These are phyloP conservation scores for Volvariella volvacea DNA, from an alignment of 1,284 basidiomycete species.

Conservation along the genomic window DNA sequence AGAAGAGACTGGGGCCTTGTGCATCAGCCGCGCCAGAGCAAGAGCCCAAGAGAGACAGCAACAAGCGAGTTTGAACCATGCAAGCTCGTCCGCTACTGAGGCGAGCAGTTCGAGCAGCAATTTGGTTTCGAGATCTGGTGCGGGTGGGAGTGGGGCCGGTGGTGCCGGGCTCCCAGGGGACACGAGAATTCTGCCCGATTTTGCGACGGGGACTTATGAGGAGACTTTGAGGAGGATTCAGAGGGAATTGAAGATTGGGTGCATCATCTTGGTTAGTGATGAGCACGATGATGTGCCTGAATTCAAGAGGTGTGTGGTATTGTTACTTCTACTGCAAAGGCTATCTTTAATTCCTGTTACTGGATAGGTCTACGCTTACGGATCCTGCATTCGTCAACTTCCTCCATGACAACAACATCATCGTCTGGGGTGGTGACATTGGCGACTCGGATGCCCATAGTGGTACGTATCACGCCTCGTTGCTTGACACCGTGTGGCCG, in stretches of 20 bases:
- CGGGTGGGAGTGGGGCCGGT: constrained; percentile 14
- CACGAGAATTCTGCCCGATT: constrained; percentile 61
- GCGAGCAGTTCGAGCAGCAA: constrained; percentile 32
- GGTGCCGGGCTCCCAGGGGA: too few species aligned
- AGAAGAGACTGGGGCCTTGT: constrained; percentile 72
- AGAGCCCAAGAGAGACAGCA: constrained; percentile 15
- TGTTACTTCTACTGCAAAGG: not conserved
- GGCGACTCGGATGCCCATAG: constrained; percentile 79
- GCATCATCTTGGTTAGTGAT: constrained; percentile 80
- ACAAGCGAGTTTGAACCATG: constrained; percentile 15
- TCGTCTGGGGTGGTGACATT: constrained; percentile 81
- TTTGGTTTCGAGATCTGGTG: constrained; percentile 22
- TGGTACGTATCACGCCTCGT: constrained; percentile 38
- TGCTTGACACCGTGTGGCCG: not conserved
- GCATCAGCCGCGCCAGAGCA: constrained; percentile 33
- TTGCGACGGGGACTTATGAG: constrained; percentile 80
- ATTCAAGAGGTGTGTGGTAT: constrained; percentile 66
- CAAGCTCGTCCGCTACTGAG: constrained; percentile 16
- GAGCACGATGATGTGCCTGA: constrained; percentile 87
- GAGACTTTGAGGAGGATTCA: constrained; percentile 68
- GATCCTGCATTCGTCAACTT: constrained; percentile 63
- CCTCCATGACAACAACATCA: constrained; percentile 63
- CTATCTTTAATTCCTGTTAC: too few species aligned
- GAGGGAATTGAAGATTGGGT: constrained; percentile 68
- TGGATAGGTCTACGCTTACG: constrained; percentile 65